Evolutionary conservation across 2,329 filamentous ascomycete species (phyloP).

Genomic region (Pseudogymnoascus sp.): DNA sequence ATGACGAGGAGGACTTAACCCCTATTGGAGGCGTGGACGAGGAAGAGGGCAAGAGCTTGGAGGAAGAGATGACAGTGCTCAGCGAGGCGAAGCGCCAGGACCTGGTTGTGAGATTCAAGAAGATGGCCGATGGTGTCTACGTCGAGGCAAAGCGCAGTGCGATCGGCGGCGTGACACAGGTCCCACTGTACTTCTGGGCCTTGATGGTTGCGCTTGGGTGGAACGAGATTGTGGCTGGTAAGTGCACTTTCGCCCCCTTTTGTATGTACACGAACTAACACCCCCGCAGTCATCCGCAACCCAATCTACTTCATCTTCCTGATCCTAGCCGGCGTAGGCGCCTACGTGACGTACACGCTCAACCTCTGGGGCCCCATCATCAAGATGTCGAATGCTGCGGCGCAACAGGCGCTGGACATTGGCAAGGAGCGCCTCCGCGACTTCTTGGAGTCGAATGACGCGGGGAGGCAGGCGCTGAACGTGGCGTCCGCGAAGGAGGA

Average conservation of each 20-base stretch:
- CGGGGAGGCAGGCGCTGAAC: conserved; percentile 72
- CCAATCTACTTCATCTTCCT: conserved; percentile 88
- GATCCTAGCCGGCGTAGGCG: conserved; percentile 65
- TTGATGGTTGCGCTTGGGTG: conserved; percentile 87
- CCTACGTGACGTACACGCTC: conserved; percentile 85
- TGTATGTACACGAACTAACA: no score
- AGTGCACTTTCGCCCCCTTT: conserved; percentile 32
- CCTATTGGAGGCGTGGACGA: conserved; percentile 93
- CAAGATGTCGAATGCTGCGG: conserved; percentile 88
- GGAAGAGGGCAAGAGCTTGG: conserved; percentile 85
- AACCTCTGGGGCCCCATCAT: conserved; percentile 95
- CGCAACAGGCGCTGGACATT: conserved; percentile 78
- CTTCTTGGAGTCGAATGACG: conserved; percentile 82
- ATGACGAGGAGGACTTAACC: conserved; percentile 81
- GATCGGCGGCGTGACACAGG: conserved; percentile 88
- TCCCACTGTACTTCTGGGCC: conserved; percentile 91
- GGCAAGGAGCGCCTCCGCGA: conserved; percentile 86
- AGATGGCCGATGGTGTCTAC: conserved; percentile 94
- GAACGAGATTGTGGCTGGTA: conserved; percentile 95
- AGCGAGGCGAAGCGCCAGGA: conserved; percentile 86
- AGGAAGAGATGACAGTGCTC: conserved; percentile 95
- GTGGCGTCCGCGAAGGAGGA: conserved; percentile 51
- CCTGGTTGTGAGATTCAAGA: conserved; percentile 91
- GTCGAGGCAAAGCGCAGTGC: conserved; percentile 96
- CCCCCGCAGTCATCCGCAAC: conserved; percentile 76